Conservation (phyloP, 2,329 filamentous ascomycete species). For the Beauveria brongniartii region DNA sequence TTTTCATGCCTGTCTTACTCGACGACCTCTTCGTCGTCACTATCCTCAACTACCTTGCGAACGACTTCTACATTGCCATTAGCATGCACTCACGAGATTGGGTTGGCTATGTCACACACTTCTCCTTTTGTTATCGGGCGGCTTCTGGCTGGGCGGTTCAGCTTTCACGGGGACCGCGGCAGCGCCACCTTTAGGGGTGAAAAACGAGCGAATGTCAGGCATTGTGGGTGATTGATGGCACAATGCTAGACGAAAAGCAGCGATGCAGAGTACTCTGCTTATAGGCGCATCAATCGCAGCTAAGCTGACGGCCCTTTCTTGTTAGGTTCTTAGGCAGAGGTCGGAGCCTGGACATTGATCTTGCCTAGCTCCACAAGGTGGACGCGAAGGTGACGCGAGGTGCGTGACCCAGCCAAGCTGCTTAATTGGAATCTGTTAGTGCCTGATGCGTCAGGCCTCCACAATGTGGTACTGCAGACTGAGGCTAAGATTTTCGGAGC, state of each 20-base stretch:
- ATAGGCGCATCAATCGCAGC: conserved; percentile 16
- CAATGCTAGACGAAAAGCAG: neutral
- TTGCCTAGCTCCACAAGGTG: conserved; percentile 22
- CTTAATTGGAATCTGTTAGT: conserved; percentile 22
- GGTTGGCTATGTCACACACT: neutral
- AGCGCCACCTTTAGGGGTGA: conserved; percentile 64
- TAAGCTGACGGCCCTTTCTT: neutral
- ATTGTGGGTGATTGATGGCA: conserved; percentile 36
- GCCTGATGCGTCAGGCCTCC: conserved; percentile 20
- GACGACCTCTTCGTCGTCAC: conserved; percentile 62
- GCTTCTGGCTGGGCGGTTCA: conserved; percentile 35
- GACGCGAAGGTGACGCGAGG: conserved; percentile 40
- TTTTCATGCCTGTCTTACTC: conserved; percentile 33
- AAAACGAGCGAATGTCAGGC: conserved; percentile 91
- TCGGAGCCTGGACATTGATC: conserved; percentile 23
- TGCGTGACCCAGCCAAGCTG: conserved; percentile 26
- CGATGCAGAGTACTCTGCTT: conserved; percentile 9
- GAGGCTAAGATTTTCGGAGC: conserved; percentile 26
- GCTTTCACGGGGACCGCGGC: conserved; percentile 43
- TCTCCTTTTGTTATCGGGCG: conserved; percentile 33
- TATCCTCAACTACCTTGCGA: conserved; percentile 72
- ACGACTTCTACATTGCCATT: conserved; percentile 28
- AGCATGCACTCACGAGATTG: conserved; percentile 11
- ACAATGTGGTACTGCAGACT: neutral
- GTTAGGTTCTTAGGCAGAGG: conserved; percentile 13